Percentiles rank a stretch among this genome's conserved stretches.
These are phyloP conservation scores for Populus hybrid DNA, from an alignment of 441 rosid genomes.

Conservation along the genomic window DNA sequence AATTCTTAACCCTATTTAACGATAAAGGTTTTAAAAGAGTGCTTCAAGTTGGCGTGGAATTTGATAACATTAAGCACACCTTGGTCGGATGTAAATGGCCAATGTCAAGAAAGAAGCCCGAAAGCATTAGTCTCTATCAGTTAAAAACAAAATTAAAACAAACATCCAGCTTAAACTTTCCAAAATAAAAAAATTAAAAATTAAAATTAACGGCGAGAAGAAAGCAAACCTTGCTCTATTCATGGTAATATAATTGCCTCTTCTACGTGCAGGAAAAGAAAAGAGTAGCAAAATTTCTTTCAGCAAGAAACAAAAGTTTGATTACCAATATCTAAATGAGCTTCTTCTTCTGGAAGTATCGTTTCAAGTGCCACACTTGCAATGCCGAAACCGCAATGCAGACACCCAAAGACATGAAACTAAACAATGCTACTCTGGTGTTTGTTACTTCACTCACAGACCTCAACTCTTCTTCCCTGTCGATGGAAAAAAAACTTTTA, in stretches of 20 bases:
- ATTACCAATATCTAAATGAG: conserved; percentile 47
- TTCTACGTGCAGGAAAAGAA: conserved; percentile 8
- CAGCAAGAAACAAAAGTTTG: not conserved
- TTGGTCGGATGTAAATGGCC: not conserved
- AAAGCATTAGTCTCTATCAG: not conserved
- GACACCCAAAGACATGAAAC: conserved; percentile 68
- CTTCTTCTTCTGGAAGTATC: conserved; percentile 76
- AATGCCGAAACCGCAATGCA: conserved; percentile 60
- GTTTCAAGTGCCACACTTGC: conserved; percentile 77
- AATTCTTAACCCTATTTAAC: too few species aligned
- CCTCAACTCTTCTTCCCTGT: conserved; percentile 87
- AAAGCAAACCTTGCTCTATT: not conserved
- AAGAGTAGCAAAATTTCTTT: not conserved
- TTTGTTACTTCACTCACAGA: conserved; percentile 63
- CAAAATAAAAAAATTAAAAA: not conserved
- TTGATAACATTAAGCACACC: not conserved
- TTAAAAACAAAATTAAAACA: not conserved
- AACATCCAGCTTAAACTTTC: not conserved
- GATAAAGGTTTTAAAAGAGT: too few species aligned
- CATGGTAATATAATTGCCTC: conserved; percentile 3
- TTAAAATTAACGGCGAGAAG: not conserved
- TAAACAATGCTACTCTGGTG: conserved; percentile 61
- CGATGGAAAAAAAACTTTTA: not conserved
- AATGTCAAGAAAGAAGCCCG: not conserved
- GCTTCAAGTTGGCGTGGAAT: too few species aligned